Evolutionary conservation across 352 stramenopile genomes (phyloP).

Genomic region (Phytopythium kandeliae): DNA sequence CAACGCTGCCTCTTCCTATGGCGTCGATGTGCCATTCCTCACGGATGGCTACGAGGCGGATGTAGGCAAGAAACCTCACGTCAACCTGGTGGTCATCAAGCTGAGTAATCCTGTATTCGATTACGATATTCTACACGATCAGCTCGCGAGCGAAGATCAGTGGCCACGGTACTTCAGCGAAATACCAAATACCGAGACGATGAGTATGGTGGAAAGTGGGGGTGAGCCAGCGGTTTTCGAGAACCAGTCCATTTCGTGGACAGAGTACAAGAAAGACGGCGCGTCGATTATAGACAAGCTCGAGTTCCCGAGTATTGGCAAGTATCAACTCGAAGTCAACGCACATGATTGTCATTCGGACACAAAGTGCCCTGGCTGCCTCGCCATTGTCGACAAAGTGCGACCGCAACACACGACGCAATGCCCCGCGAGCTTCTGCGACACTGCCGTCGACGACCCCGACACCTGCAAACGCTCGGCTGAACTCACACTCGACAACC

Average conservation of each 20-base stretch:
- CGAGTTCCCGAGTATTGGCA: conserved; percentile 34
- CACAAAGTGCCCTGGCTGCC: conserved; percentile 39
- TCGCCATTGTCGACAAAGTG: conserved; percentile 48
- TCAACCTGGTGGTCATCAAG: conserved; percentile 10
- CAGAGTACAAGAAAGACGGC: conserved; percentile 39
- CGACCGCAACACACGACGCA: conserved; percentile 26
- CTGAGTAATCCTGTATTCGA: conserved; percentile 1
- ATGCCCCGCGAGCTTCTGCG: conserved; percentile 37
- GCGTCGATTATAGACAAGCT: conserved; percentile 34
- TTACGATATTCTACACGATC: background rate
- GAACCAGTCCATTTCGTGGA: conserved; percentile 29
- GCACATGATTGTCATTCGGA: conserved; percentile 41
- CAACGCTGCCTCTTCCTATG: conserved; percentile 27
- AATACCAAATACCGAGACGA: background rate
- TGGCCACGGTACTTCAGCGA: background rate
- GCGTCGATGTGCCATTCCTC: conserved; percentile 41
- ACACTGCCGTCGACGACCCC: conserved; percentile 9
- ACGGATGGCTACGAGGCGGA: conserved; percentile 48
- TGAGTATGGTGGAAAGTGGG: background rate
- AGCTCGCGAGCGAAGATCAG: background rate
- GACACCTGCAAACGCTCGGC: conserved; percentile 8
- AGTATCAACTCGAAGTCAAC: conserved; percentile 46
- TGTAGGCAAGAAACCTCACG: conserved; percentile 10
- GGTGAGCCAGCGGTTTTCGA: background rate
- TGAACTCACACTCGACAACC: conserved; percentile 25